Conservation (phyloP, 2,329 filamentous ascomycete genomes). For the Falciphora oryzae region DNA sequence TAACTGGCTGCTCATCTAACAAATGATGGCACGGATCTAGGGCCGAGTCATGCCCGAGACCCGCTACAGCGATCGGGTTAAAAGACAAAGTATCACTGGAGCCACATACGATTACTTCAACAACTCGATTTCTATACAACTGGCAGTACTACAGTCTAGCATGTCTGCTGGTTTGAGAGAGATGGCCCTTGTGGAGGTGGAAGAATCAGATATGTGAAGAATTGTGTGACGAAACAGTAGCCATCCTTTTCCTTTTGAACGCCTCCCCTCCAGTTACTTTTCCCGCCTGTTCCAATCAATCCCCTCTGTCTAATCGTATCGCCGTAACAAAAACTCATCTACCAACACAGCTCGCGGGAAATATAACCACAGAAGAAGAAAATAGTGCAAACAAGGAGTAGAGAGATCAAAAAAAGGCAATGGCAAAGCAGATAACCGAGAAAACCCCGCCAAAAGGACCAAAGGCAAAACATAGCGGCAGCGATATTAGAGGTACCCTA, state of each 20-base stretch:
- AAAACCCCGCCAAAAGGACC: background rate
- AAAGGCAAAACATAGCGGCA: background rate
- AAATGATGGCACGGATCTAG: background rate
- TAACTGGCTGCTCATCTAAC: too few relatives aligned
- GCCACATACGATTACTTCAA: background rate
- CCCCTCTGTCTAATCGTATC: background rate
- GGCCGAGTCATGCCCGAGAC: background rate
- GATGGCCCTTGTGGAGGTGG: background rate
- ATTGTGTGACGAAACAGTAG: background rate
- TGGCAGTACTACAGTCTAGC: background rate
- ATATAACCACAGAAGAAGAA: background rate
- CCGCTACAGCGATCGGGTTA: too few relatives aligned
- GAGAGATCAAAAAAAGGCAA: background rate
- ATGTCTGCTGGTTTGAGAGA: background rate
- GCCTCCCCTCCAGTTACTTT: background rate
- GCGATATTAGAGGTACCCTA: background rate
- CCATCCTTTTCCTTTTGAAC: constrained; percentile 1
- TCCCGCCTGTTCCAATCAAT: background rate
- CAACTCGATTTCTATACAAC: background rate
- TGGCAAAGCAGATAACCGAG: background rate
- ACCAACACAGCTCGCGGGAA: background rate
- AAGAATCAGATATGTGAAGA: background rate
- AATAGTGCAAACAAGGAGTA: background rate
- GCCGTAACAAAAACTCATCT: background rate
- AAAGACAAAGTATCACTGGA: background rate